Evolutionary conservation across 495 filamentous ascomycete species (phyloP).

Genomic region (Pseudevernia furfuracea): DNA sequence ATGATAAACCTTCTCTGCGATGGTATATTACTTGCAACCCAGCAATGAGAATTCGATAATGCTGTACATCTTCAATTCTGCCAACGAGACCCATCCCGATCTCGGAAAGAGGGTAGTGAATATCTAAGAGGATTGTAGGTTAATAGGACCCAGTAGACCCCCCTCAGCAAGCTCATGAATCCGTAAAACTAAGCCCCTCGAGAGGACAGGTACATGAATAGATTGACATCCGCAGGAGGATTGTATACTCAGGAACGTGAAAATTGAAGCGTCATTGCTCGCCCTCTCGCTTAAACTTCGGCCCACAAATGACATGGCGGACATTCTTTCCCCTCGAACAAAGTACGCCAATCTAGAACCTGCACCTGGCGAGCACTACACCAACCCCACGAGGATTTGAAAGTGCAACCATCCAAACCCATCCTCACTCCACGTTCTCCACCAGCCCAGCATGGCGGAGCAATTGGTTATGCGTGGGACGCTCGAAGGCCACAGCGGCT

Average conservation of each 20-base stretch:
- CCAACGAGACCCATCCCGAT: not conserved
- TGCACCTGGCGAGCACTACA: not conserved
- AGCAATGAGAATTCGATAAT: not conserved
- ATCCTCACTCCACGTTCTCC: not conserved
- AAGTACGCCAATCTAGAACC: not conserved
- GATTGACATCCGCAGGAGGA: not conserved
- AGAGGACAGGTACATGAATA: not conserved
- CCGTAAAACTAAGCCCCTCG: not conserved
- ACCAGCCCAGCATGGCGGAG: constrained; percentile 67
- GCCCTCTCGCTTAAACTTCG: constrained; percentile 22
- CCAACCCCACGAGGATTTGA: not conserved
- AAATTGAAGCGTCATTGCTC: no score
- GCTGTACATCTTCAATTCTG: not conserved
- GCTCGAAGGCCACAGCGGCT: constrained; percentile 89
- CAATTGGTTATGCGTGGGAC: constrained; percentile 94
- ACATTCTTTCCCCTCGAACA: not conserved
- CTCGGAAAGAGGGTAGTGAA: not conserved
- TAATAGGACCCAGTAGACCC: not conserved
- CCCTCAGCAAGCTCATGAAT: not conserved
- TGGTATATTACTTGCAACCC: not conserved
- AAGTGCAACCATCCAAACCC: not conserved
- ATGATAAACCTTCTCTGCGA: not conserved
- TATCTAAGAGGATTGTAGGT: not conserved
- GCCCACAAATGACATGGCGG: constrained; percentile 10
- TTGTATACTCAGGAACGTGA: not conserved